These are phyloP conservation scores for Biscogniauxia marginata DNA, from an alignment of 2,329 filamentous ascomycete species.

Conservation along the genomic window DNA sequence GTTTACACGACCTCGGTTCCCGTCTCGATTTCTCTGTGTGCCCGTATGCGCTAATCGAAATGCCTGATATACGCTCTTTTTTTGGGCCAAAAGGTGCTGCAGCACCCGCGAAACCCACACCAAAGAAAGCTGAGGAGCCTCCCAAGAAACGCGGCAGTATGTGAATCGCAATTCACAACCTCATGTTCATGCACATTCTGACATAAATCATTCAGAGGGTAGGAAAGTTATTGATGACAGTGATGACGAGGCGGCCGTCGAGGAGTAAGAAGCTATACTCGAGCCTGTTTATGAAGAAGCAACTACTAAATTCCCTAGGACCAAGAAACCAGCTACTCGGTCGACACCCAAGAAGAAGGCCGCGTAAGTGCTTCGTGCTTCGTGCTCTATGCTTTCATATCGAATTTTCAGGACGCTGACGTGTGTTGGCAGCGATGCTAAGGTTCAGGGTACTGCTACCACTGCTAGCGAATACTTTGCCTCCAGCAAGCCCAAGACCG, in stretches of 20 bases:
- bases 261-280: slow-evolving; percentile 43
- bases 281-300: slow-evolving; percentile 7
- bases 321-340: slow-evolving; percentile 56
- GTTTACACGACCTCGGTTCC: neutral
- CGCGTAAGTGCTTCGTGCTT: slow-evolving; percentile 41
- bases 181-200: neutral
- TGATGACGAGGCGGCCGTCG: slow-evolving; percentile 55
- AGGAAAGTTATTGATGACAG: slow-evolving; percentile 80
- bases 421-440: slow-evolving; percentile 35
- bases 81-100: slow-evolving; percentile 74
- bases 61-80: slow-evolving; percentile 92
- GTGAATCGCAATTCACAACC: slow-evolving; percentile 19
- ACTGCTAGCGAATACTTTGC: slow-evolving; percentile 59
- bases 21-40: neutral
- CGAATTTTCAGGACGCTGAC: neutral
- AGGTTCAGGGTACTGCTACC: slow-evolving; percentile 49
- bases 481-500: slow-evolving; percentile 43
- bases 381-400: slow-evolving; percentile 1
- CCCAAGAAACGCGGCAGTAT: slow-evolving; percentile 47
- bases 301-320: slow-evolving; percentile 33
- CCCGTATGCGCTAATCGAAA: slow-evolving; percentile 35
- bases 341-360: slow-evolving; percentile 54
- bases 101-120: slow-evolving; percentile 47
- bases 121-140: slow-evolving; percentile 45
- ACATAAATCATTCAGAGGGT: slow-evolving; percentile 37